These are phyloP conservation scores for Porodaedalea pini DNA, from an alignment of 1,284 basidiomycete species.

Conservation along the genomic window DNA sequence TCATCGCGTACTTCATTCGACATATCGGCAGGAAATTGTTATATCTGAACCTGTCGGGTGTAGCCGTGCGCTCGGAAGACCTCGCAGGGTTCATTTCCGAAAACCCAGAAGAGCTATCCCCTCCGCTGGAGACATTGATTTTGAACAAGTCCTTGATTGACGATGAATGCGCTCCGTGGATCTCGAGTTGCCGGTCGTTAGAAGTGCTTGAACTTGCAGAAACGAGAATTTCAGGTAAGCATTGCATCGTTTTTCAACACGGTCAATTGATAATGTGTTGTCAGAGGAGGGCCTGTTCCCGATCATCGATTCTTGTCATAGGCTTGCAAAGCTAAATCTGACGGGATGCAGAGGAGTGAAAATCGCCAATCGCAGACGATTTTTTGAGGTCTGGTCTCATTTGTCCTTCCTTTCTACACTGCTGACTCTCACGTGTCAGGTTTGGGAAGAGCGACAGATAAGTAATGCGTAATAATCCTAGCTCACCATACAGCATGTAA, in stretches of 20 bases:
- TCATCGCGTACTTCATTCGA: constrained; percentile 46
- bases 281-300: constrained; percentile 53
- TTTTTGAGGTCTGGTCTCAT: constrained; percentile 53
- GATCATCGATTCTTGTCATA: constrained; percentile 55
- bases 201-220: constrained; percentile 49
- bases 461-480: neutral
- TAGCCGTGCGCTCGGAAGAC: constrained; percentile 51
- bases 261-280: neutral
- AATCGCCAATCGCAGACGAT: constrained; percentile 55
- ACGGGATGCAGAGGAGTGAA: constrained; percentile 63
- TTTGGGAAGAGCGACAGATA: constrained; percentile 15
- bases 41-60: constrained; percentile 56
- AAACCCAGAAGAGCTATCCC: constrained; percentile 28
- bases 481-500: no score
- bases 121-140: constrained; percentile 45
- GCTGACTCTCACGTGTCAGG: constrained; percentile 2
- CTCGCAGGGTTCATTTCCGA: constrained; percentile 46
- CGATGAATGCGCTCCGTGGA: constrained; percentile 49
- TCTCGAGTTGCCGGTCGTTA: constrained; percentile 49
- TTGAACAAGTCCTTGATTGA: constrained; percentile 61
- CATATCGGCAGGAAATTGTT: constrained; percentile 56
- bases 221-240: constrained; percentile 56
- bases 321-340: constrained; percentile 51
- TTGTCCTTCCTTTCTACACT: neutral
- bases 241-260: neutral